Evolutionary conservation across 2,329 filamentous ascomycete species (phyloP).

Genomic region (Penicillium thymicola): DNA sequence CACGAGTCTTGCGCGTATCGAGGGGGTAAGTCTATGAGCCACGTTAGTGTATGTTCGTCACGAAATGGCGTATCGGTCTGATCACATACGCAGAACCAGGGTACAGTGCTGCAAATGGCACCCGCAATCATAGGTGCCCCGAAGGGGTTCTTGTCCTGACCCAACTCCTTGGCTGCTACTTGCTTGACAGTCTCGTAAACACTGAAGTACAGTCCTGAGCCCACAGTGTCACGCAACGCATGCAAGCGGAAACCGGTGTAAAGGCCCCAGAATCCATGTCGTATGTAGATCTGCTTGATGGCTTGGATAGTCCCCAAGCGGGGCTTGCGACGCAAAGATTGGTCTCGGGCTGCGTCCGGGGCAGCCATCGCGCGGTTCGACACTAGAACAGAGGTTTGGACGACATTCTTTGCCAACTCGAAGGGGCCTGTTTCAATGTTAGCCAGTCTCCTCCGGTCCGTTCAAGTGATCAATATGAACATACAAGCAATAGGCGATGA

Average conservation of each 20-base stretch:
- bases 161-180: slow-evolving; percentile 43
- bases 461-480: slow-evolving; percentile 11
- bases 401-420: slow-evolving; percentile 49
- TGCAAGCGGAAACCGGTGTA: slow-evolving; percentile 48
- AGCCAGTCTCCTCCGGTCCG: neutral
- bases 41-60: slow-evolving; percentile 2
- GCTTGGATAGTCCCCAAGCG: slow-evolving; percentile 44
- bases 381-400: slow-evolving; percentile 48
- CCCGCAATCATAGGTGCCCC: slow-evolving; percentile 46
- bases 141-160: slow-evolving; percentile 42
- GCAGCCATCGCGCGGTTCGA: slow-evolving; percentile 40
- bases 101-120: slow-evolving; percentile 46
- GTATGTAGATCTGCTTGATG: slow-evolving; percentile 42
- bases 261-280: slow-evolving; percentile 43
- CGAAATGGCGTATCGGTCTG: neutral
- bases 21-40: slow-evolving; percentile 45
- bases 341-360: slow-evolving; percentile 33
- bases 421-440: slow-evolving; percentile 39
- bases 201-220: slow-evolving; percentile 47
- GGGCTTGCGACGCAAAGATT: slow-evolving; percentile 36
- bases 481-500: slow-evolving; percentile 45
- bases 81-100: slow-evolving; percentile 46
- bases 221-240: slow-evolving; percentile 45
- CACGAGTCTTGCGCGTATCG: slow-evolving; percentile 49
- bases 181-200: slow-evolving; percentile 50